Conservation (phyloP, 257 asterid species). For the Solanum sejunctum region DNA sequence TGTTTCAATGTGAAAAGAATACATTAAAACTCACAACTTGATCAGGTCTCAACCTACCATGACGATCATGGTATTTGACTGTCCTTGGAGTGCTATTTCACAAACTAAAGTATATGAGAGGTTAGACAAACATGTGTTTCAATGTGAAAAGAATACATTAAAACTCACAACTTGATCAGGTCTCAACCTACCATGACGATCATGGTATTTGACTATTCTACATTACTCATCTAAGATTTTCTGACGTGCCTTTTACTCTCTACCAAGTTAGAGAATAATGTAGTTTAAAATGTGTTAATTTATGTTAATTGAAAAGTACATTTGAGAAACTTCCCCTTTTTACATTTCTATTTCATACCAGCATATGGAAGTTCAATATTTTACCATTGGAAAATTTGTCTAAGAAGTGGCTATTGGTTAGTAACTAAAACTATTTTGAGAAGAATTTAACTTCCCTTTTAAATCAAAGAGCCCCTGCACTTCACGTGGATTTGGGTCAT, state of each 20-base stretch:
- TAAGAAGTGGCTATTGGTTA: background rate
- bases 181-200: background rate
- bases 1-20: background rate
- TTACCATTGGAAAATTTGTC: background rate
- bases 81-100: background rate
- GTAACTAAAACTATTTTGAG: background rate
- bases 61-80: background rate
- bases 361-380: background rate
- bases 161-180: background rate
- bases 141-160: background rate
- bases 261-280: background rate
- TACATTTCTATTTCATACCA: background rate
- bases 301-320: background rate
- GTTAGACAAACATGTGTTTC: background rate
- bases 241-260: background rate
- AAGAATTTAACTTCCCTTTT: background rate
- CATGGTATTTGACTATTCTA: background rate
- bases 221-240: background rate
- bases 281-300: background rate
- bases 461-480: background rate
- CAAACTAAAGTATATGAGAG: background rate
- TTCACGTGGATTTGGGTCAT: background rate
- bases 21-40: background rate
- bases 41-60: background rate
- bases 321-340: background rate